phyloP scores from a whole-genome alignment of 352 stramenopile species.

The Globisporangium rhizosaccharum region DNA sequence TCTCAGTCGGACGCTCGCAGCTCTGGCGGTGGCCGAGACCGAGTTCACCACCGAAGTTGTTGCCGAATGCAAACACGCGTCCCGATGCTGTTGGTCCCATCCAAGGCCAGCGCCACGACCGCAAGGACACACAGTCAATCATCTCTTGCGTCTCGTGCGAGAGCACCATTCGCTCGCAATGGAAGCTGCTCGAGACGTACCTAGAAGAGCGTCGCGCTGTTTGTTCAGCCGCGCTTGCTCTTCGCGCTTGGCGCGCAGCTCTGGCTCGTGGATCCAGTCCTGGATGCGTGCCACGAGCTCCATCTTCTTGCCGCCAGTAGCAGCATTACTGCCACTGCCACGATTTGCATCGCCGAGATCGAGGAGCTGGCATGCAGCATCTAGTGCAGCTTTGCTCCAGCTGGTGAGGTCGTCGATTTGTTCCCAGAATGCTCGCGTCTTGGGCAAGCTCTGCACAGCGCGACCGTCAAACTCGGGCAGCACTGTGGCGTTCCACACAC shows the following conservation, averaged over 20 bases:
- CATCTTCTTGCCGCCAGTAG: slow-evolving; percentile 37
- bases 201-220: slow-evolving; percentile 38
- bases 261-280: slow-evolving; percentile 64
- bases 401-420: slow-evolving; percentile 33
- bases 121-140: not conserved
- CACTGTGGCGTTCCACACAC: slow-evolving; percentile 39
- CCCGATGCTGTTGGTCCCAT: slow-evolving; percentile 24
- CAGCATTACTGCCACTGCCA: not conserved
- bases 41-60: slow-evolving; percentile 61
- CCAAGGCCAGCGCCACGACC: no score
- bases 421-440: slow-evolving; percentile 57
- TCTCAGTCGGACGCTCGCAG: slow-evolving; percentile 40
- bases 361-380: slow-evolving; percentile 50
- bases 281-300: slow-evolving; percentile 62
- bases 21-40: slow-evolving; percentile 43
- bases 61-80: slow-evolving; percentile 62
- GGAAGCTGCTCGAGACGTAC: slow-evolving; percentile 11
- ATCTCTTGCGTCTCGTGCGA: not conserved
- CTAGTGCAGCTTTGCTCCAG: slow-evolving; percentile 50
- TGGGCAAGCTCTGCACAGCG: slow-evolving; percentile 48
- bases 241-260: slow-evolving; percentile 30
- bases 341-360: slow-evolving; percentile 24
- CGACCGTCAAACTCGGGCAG: slow-evolving; percentile 38
- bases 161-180: not conserved
- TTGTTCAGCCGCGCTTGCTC: slow-evolving; percentile 28